Percentiles rank a stretch among this genome's conserved stretches.
Conservation (phyloP, 306 rosid species). For the Quercus mongolica region DNA sequence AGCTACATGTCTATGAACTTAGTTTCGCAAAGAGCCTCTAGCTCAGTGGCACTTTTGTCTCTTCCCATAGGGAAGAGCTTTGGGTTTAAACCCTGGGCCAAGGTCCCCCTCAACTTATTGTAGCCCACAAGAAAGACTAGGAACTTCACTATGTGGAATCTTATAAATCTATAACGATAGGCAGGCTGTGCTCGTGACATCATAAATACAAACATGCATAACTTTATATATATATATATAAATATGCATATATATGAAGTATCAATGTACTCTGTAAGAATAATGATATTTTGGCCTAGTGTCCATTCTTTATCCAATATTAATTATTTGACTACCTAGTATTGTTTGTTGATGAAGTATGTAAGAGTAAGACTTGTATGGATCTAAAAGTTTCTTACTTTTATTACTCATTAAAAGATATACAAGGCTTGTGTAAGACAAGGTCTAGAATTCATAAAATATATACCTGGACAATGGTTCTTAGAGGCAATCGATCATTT, state of each 20-base stretch:
- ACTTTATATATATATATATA: not conserved
- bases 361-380: not conserved
- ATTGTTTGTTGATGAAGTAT: not conserved
- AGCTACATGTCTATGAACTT: not conserved
- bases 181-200: not conserved
- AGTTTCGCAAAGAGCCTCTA: not conserved
- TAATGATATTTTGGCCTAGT: not conserved
- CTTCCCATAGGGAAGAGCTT: too few species aligned
- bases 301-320: not conserved
- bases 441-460: constrained; percentile 13
- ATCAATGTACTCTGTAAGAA: not conserved
- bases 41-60: too few species aligned
- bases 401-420: not conserved
- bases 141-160: not conserved
- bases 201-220: not conserved
- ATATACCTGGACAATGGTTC: constrained; percentile 82
- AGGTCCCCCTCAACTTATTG: too few species aligned
- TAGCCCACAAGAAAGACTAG: not conserved
- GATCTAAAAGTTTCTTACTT: not conserved
- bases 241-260: not conserved
- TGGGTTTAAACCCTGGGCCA: too few species aligned
- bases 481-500: constrained; percentile 86
- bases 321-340: not conserved
- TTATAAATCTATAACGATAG: not conserved
- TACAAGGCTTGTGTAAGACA: not conserved